Evolutionary conservation across 148 eudicot genomes (phyloP).

Genomic region (Pouteria glomerata): DNA sequence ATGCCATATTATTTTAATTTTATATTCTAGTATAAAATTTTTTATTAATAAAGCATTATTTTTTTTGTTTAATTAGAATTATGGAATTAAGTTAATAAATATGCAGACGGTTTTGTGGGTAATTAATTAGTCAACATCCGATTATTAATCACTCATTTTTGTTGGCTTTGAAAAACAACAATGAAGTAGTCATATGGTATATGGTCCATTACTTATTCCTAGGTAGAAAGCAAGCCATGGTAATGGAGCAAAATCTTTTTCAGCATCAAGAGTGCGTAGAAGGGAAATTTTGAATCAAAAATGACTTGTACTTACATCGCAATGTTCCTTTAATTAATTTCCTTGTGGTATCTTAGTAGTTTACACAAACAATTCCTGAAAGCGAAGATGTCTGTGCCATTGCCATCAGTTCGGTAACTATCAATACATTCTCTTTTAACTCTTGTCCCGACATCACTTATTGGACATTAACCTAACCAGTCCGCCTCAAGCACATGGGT

Average conservation of each 20-base stretch:
- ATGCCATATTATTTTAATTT: no score
- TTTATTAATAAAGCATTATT: no score
- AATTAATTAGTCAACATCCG: no score
- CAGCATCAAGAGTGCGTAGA: neutral
- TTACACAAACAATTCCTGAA: no score
- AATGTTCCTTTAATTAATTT: neutral
- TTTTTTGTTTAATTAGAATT: neutral
- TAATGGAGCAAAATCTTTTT: neutral
- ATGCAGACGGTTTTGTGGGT: no score
- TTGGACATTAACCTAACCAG: slow-evolving; percentile 6
- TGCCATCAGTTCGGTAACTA: neutral
- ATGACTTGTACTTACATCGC: neutral
- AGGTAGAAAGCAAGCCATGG: neutral
- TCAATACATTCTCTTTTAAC: neutral
- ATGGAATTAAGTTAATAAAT: no score
- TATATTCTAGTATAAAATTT: no score
- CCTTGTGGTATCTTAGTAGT: no score
- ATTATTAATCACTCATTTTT: neutral
- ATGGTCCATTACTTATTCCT: neutral
- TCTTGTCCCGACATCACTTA: neutral
- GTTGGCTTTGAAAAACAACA: neutral
- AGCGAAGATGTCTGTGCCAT: no score
- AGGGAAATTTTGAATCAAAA: neutral
- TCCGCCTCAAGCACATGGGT: neutral
- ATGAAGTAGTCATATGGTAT: no score